Base-by-base conservation (phyloP, 192 early-diverging fungal genomes). In the Podila clonocystis region DNA sequence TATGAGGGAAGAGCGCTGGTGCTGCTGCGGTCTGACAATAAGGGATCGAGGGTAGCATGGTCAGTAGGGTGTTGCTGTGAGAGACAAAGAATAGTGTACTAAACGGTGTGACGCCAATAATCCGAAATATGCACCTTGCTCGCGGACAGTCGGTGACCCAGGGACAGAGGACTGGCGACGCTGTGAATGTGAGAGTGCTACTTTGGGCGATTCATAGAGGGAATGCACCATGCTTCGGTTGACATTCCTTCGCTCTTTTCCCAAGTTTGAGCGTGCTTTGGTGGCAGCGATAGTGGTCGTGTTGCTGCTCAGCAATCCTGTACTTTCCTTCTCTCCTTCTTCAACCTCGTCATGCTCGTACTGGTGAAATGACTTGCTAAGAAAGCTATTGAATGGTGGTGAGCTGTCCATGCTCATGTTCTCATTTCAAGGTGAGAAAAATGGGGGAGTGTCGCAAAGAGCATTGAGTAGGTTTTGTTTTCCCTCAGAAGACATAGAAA, bases 161-260 rank as follows among this genome's bases (percentile, higher is more conserved):
- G 75, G 69, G 8, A 78, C 34, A 34, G 75, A 72, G 19, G 69
- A 31, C 36, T 72, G 65, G 24, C 65, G 71, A 6, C 65, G 50
- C n/a, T 67, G 68, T 55, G 52, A 24, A 3, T 24, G 24, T 5
- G 67, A 28, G n/a, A 49, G 15, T 9, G 64, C 4, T 12, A 63
- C 41, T 48, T 72, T 68, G 3, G 75, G 65, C n/a, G 75, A 72
- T 5, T 70, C 65, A 26, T 79, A 79, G 4, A 79, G 26, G 0
- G 75, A 78, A 20, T 78, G 68, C 22, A 67, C 63, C 63, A 78
- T 79, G 26, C 58, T 66, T 11, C 57, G 65, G 20, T 63, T 72
- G 6, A 38, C 69, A 22, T 67, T 48, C 1, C 70, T 49, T n/a
- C 63, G 75, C 22, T 55, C 52, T 55, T 55, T 55, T 19, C n/a